Base-by-base conservation (phyloP, 495 filamentous ascomycete species). In the Penicillium tannophilum region DNA sequence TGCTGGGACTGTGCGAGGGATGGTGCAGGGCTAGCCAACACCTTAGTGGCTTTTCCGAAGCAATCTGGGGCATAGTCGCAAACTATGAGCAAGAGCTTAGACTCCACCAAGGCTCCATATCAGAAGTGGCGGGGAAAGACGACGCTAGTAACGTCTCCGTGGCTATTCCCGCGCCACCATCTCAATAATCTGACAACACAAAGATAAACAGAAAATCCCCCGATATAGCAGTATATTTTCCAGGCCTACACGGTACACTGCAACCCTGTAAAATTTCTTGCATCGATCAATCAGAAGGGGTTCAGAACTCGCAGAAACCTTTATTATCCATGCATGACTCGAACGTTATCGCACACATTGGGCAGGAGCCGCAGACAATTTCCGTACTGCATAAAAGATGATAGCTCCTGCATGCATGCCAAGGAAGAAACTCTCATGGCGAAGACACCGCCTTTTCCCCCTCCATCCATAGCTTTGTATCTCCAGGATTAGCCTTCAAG, bases 381-480 rank as follows among this genome's bases (percentile, higher is more conserved):
- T 57, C 55, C 43, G 56, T 61, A 41, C 59, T 69, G 58, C 59
- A 66, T 46, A 46, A 24, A 49, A 49, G 46, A 49, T 49, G 52
- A 61, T 62, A 61, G 58, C 52, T 53, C 58, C 54, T 56, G 56
- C 55, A 41, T 56, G 56, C 39, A 20, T 52, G 67, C 65, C 67
- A 70, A 68, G 67, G 35, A 11, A 59, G 39, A 41, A 12, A 60
- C 52, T 33, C 53, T 48, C 52, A 49, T 60, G 62, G 56, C 54
- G 56, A 46, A 64, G 65, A 66, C 67, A 70, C 67, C 67, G 67
- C 67, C 47, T 53, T 70, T 70, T 68, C 11, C 45, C 58, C 56
- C 55, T 59, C 62, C 52, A 56, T 28, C 52, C 57, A 52, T 43
- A 19, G 42, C 10, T 19, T 30, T 43, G 8, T 6, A 17, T 17